phyloP scores from a whole-genome alignment of 2,329 filamentous ascomycete species.

The Cercospora citrullina region DNA sequence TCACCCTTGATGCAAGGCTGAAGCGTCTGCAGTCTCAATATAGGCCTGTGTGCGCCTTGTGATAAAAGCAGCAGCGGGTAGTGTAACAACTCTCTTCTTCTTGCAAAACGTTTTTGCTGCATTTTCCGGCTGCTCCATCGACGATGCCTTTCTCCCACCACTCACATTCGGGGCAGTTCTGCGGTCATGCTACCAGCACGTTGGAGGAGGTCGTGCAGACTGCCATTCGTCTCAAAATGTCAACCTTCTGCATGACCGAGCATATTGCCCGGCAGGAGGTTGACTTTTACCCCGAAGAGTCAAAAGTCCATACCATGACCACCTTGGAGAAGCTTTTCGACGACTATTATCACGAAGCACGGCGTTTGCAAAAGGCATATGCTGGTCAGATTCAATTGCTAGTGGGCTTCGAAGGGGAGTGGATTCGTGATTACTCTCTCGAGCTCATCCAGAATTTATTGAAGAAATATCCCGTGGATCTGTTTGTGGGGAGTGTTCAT shows the following conservation, averaged over 20 bases:
- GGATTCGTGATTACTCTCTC: slow-evolving; percentile 72
- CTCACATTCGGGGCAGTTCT: slow-evolving; percentile 97
- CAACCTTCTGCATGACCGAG: slow-evolving; percentile 84
- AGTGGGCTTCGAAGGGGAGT: slow-evolving; percentile 91
- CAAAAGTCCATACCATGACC: slow-evolving; percentile 41
- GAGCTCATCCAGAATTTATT: slow-evolving; percentile 61
- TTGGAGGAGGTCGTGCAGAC: slow-evolving; percentile 80
- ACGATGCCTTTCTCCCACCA: slow-evolving; percentile 96
- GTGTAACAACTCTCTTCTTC: slow-evolving; percentile 3
- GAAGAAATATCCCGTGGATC: slow-evolving; percentile 68
- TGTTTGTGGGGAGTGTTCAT: slow-evolving; percentile 91
- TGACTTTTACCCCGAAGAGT: slow-evolving; percentile 91
- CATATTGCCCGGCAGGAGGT: slow-evolving; percentile 82
- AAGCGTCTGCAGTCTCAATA: not conserved
- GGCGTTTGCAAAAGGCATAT: slow-evolving; percentile 70
- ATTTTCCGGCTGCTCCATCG: not conserved
- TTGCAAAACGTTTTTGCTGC: not conserved
- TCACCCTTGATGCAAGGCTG: not conserved
- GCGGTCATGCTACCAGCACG: slow-evolving; percentile 81
- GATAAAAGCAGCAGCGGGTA: not conserved
- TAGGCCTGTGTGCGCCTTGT: not conserved
- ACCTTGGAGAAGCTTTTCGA: slow-evolving; percentile 59
- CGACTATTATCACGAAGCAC: slow-evolving; percentile 74
- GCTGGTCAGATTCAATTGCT: slow-evolving; percentile 70
- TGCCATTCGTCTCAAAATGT: slow-evolving; percentile 76